Conservation (phyloP, 2,329 filamentous ascomycete genomes). For the Cryphonectria carpinicola region DNA sequence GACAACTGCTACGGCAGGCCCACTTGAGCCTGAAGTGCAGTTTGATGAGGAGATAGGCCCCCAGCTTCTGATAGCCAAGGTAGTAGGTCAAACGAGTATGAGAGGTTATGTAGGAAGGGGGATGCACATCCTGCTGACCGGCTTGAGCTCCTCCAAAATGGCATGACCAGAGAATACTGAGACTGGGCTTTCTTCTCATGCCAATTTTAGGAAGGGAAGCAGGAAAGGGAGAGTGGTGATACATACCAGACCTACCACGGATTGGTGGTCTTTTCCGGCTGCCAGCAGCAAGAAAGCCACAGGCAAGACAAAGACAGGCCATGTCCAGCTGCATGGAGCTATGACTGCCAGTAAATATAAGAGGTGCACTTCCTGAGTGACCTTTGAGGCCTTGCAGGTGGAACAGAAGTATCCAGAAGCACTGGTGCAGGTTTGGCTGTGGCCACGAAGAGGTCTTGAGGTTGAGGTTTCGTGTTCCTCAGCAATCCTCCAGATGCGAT, state of each 20-base stretch:
- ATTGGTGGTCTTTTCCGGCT: slow-evolving; percentile 13
- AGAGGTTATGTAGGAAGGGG: neutral
- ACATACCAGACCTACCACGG: slow-evolving; percentile 24
- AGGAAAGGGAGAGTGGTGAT: neutral
- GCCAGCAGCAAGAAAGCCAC: slow-evolving; percentile 20
- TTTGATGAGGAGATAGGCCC: slow-evolving; percentile 12
- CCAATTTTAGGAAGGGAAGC: neutral
- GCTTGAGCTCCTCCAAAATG: slow-evolving; percentile 6
- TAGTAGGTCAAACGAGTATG: neutral
- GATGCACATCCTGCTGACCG: neutral
- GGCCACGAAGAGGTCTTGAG: slow-evolving; percentile 19
- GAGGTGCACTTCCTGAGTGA: slow-evolving; percentile 7
- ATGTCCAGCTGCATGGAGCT: slow-evolving; percentile 16
- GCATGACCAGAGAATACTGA: slow-evolving; percentile 9
- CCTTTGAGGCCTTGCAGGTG: slow-evolving; percentile 25
- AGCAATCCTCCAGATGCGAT: slow-evolving; percentile 16
- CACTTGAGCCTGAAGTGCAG: slow-evolving; percentile 24
- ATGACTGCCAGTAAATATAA: slow-evolving; percentile 17
- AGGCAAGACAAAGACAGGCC: slow-evolving; percentile 10
- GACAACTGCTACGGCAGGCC: slow-evolving; percentile 15
- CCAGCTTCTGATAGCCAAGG: slow-evolving; percentile 3
- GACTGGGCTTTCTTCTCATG: neutral
- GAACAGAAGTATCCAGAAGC: slow-evolving; percentile 17
- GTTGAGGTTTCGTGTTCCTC: slow-evolving; percentile 20
- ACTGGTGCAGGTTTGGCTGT: slow-evolving; percentile 24